Evolutionary conservation across 805 yeast species (phyloP).

Genomic region (Wickerhamomyces strasburgensis): DNA sequence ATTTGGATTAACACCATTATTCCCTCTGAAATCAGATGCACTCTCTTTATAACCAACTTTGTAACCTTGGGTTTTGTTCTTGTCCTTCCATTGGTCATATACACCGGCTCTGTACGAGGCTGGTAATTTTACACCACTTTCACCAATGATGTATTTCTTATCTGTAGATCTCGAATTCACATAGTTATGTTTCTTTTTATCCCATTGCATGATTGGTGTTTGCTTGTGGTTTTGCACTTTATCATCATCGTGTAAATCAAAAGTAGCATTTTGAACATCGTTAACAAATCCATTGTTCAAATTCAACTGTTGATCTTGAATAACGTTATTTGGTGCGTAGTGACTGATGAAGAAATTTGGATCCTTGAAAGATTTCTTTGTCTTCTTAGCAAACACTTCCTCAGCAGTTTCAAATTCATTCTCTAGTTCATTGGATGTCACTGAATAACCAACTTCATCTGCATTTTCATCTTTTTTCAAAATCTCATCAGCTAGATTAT

Average conservation of each 20-base stretch:
- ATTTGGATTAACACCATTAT: constrained; percentile 20
- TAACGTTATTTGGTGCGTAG: constrained; percentile 73
- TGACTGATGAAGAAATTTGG: constrained; percentile 80
- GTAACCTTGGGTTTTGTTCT: constrained; percentile 50
- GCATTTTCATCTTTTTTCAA: constrained; percentile 41
- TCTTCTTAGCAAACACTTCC: constrained; percentile 23
- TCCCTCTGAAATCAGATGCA: constrained; percentile 20
- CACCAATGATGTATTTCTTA: constrained; percentile 87
- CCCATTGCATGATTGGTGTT: constrained; percentile 78
- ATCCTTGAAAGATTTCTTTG: constrained; percentile 60
- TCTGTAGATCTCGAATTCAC: constrained; percentile 76
- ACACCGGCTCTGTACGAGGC: constrained; percentile 89
- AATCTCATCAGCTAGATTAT: constrained; percentile 69
- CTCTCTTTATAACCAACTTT: constrained; percentile 53
- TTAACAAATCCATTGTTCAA: constrained; percentile 63
- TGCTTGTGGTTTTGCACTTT: constrained; percentile 65
- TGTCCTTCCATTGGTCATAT: constrained; percentile 86
- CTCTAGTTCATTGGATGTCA: constrained; percentile 35
- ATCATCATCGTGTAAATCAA: constrained; percentile 78
- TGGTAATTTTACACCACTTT: constrained; percentile 87
- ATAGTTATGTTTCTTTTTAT: constrained; percentile 85
- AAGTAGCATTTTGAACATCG: constrained; percentile 81
- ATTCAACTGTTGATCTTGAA: constrained; percentile 76
- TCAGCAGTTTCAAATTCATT: constrained; percentile 39
- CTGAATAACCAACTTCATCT: constrained; percentile 45